A percentile compares a stretch with the other conserved stretches of the same genome.
Evolutionary conservation across 2,329 filamentous ascomycete species (phyloP).

Genomic region (Plenodomus biglobosus): DNA sequence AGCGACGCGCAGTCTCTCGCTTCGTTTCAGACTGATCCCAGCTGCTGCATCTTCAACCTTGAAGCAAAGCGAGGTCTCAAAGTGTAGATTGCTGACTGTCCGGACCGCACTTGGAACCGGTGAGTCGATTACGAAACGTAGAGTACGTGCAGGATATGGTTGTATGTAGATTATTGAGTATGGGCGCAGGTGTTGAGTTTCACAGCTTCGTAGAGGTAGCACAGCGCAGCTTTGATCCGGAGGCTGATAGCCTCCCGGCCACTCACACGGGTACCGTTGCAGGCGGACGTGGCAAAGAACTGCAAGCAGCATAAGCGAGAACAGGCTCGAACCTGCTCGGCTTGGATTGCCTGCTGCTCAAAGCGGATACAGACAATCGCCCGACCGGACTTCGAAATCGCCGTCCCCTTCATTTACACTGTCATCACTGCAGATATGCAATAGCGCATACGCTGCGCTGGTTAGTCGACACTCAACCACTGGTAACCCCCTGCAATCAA

Average conservation of each 20-base stretch:
- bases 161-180: conserved; percentile 6
- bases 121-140: conserved; percentile 1
- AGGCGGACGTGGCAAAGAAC: background rate
- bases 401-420: conserved; percentile 1
- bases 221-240: conserved; percentile 9
- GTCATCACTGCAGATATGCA: background rate
- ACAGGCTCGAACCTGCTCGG: conserved; percentile 1
- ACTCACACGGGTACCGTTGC: background rate
- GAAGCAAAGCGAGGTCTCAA: conserved; percentile 3
- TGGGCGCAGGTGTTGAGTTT: background rate
- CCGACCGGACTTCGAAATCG: background rate
- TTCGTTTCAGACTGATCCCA: conserved; percentile 2
- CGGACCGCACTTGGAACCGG: conserved; percentile 5
- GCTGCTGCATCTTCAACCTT: conserved; percentile 2
- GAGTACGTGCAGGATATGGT: background rate
- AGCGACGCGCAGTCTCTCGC: background rate
- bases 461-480: background rate
- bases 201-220: conserved; percentile 7
- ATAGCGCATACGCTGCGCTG: background rate
- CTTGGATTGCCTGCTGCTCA: conserved; percentile 4
- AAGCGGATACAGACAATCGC: conserved; percentile 3
- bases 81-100: conserved; percentile 5
- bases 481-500: background rate
- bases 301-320: background rate
- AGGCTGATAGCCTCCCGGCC: background rate